Evolutionary conservation across 768 basidiomycete genomes (phyloP).

Genomic region (Melanogaster broomeanus): DNA sequence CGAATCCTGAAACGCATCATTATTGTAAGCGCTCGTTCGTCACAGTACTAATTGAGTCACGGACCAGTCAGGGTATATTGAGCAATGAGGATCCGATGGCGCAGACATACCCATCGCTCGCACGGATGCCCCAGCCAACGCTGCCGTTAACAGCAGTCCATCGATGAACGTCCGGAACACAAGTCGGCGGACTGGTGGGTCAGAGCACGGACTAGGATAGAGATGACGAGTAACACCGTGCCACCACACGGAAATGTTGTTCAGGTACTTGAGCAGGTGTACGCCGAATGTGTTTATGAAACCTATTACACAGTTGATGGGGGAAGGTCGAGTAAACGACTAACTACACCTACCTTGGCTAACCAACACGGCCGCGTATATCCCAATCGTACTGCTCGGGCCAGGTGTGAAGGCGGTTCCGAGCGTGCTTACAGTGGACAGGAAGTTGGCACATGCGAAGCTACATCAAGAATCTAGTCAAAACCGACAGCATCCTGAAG

Average conservation of each 20-base stretch:
- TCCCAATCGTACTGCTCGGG: slow-evolving; percentile 62
- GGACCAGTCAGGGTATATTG: slow-evolving; percentile 76
- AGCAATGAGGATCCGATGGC: slow-evolving; percentile 70
- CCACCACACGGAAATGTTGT: slow-evolving; percentile 75
- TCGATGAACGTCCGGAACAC: slow-evolving; percentile 76
- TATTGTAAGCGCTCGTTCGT: background rate
- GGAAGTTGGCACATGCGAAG: slow-evolving; percentile 66
- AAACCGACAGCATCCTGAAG: background rate
- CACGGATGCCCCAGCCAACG: slow-evolving; percentile 65
- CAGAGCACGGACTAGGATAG: slow-evolving; percentile 71
- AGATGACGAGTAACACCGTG: slow-evolving; percentile 67
- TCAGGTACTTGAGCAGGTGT: slow-evolving; percentile 60
- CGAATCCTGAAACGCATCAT: slow-evolving; percentile 50
- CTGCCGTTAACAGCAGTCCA: slow-evolving; percentile 56
- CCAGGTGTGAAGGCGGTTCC: slow-evolving; percentile 59
- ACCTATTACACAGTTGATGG: slow-evolving; percentile 30
- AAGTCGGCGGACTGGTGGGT: slow-evolving; percentile 63
- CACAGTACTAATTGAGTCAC: slow-evolving; percentile 10
- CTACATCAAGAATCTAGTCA: slow-evolving; percentile 31
- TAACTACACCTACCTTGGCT: slow-evolving; percentile 48
- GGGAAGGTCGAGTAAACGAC: background rate
- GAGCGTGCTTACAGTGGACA: slow-evolving; percentile 64
- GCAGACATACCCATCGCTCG: slow-evolving; percentile 69
- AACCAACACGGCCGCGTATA: slow-evolving; percentile 68
- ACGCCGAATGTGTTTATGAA: slow-evolving; percentile 79